Percentiles rank a stretch among this genome's conserved stretches.
Conservation (phyloP, 1,284 basidiomycete species). For the Vanrija sp. region DNA sequence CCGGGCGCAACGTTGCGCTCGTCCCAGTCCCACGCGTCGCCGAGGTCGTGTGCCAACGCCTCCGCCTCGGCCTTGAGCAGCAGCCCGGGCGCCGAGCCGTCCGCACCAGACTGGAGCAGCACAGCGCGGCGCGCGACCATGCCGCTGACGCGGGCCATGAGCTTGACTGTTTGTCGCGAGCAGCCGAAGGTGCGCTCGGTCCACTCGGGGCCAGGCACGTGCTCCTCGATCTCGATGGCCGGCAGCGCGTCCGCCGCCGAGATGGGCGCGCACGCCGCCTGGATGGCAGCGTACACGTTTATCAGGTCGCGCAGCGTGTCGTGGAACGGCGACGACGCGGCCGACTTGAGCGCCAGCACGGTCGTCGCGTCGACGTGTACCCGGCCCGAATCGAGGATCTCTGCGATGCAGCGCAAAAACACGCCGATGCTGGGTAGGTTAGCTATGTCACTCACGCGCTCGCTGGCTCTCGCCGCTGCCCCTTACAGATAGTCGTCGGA, state of each 20-base stretch:
- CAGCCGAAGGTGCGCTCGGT: constrained; percentile 23
- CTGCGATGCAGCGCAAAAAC: constrained; percentile 21
- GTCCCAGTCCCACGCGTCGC: constrained; percentile 11
- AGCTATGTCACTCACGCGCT: not conserved
- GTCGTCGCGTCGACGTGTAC: constrained; percentile 10
- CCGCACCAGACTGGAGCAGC: constrained; percentile 7
- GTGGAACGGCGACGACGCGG: constrained; percentile 7
- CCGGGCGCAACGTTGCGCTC: constrained; percentile 10
- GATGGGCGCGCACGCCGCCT: constrained; percentile 7
- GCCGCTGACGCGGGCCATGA: constrained; percentile 14
- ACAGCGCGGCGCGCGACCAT: constrained; percentile 13
- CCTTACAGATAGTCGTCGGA: constrained; percentile 20
- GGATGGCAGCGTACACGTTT: constrained; percentile 14
- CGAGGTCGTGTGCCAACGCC: constrained; percentile 5
- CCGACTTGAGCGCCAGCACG: constrained; percentile 6
- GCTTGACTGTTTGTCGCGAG: constrained; percentile 12
- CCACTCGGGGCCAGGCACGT: constrained; percentile 13
- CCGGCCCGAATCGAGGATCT: constrained; percentile 15
- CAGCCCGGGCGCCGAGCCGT: not conserved
- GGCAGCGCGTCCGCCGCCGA: not conserved
- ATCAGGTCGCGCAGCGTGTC: constrained; percentile 19
- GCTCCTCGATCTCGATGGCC: constrained; percentile 1
- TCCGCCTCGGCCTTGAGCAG: constrained; percentile 11
- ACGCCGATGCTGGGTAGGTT: constrained; percentile 14
- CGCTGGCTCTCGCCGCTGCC: not conserved